Evolutionary conservation across 2,329 filamentous ascomycete species (phyloP).

Genomic region (Claviceps spartinae): DNA sequence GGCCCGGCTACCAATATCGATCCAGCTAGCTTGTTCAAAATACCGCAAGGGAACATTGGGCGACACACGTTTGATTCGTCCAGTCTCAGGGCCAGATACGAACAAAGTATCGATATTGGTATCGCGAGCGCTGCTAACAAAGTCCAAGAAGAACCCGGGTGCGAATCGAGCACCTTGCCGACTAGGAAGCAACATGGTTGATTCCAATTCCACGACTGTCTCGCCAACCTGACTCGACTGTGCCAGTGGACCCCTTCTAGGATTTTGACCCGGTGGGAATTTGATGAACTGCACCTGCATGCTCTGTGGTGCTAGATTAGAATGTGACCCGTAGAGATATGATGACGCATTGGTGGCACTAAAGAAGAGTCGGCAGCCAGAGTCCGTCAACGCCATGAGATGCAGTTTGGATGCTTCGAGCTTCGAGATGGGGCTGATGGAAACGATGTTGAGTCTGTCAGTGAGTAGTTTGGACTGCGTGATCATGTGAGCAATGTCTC

Average conservation of each 20-base stretch:
- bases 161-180: conserved; percentile 50
- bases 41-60: conserved; percentile 44
- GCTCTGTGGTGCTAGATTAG: conserved; percentile 63
- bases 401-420: conserved; percentile 72
- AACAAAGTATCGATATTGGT: conserved; percentile 59
- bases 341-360: conserved; percentile 73
- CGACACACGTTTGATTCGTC: conserved; percentile 55
- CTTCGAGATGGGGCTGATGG: conserved; percentile 72
- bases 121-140: conserved; percentile 52
- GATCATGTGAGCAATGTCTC: conserved; percentile 78
- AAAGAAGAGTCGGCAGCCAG: conserved; percentile 81
- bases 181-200: conserved; percentile 34
- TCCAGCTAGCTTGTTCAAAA: conserved; percentile 68
- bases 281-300: conserved; percentile 98
- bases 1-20: conserved; percentile 58
- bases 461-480: conserved; percentile 57
- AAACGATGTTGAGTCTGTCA: conserved; percentile 59
- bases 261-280: conserved; percentile 53
- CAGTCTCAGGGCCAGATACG: conserved; percentile 76
- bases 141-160: conserved; percentile 84
- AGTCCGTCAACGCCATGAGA: conserved; percentile 79
- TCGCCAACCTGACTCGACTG: conserved; percentile 18
- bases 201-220: conserved; percentile 32
- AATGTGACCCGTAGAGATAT: conserved; percentile 46
- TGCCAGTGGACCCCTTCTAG: conserved; percentile 16